Evolutionary conservation across 345 rosid species (phyloP), one percentile per base, ranked within the genome.

Genomic region (Ailanthus altissimus): DNA sequence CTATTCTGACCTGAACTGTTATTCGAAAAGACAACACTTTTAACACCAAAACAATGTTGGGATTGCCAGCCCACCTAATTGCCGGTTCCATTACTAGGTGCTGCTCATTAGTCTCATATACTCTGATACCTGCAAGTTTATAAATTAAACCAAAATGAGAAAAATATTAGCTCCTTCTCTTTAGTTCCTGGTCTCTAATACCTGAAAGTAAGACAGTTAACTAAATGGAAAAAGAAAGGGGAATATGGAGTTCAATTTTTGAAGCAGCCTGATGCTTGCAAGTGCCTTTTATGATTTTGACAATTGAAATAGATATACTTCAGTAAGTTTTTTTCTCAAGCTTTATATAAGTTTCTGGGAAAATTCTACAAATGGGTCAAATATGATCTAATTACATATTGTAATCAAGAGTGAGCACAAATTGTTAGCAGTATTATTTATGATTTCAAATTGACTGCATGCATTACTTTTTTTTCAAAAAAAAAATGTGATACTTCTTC

Each of bases 41-140:
- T 69, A 90, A 14, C 84, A 85, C 90, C 85, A 90, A 47, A 78
- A 86, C 82, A 40, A 92, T 89, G 77, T 88, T 87, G 73, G 97
- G 91, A 81, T 92, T 92, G 77, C 97, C 94, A 53, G 94, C 94
- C 93, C 92, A 92, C 73, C 84, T 90, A 20, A 88, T 76, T 77
- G 88, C 92, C 26, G 94, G 93, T 87, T 90, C 94, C 79, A 90
- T 70, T 54, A 90, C 81, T 80, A 92, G 78, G 74, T 88, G 94
- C 81, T 83, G 89, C 84, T 89, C 94, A 42, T 89, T 90, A 46
- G 94, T 92, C 79, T 92, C 91, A 51, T 83, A 83, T 70, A 87
- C 81, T 86, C 88, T 89, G 20, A 89, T 42, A 81, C 97, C 97
- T 90, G 87, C 72, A 82, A 77, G 73, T 49, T 62, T 75, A 75